phyloP scores from a whole-genome alignment of 2,329 filamentous ascomycete genomes.

The Arthrobotrys entomopaga region DNA sequence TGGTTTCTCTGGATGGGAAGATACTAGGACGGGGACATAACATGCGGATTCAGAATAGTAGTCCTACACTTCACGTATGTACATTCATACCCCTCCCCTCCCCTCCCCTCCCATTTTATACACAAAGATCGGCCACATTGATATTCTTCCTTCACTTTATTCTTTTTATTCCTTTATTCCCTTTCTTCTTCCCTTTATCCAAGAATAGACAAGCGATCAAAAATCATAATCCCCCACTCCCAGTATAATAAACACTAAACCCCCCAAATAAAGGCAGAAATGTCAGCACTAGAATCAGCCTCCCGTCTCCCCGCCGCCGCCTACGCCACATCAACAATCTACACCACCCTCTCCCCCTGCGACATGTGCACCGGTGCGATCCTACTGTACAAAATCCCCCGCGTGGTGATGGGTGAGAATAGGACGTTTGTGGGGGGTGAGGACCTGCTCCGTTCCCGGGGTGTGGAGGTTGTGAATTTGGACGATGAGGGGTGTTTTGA shows the following conservation, averaged over 20 bases:
- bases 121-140: too few species aligned
- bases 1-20: conserved; percentile 75
- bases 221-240: too few species aligned
- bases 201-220: too few species aligned
- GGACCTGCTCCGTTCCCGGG: conserved; percentile 73
- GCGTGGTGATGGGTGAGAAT: conserved; percentile 82
- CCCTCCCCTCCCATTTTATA: neutral
- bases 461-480: conserved; percentile 78
- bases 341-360: conserved; percentile 81
- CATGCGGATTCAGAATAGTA: conserved; percentile 77
- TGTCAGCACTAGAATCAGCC: conserved; percentile 77
- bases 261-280: conserved; percentile 71
- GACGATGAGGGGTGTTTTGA: conserved; percentile 73
- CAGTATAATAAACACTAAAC: too few species aligned
- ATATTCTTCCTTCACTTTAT: too few species aligned
- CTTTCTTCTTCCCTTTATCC: too few species aligned
- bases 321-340: conserved; percentile 81
- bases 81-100: neutral
- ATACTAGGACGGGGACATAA: conserved; percentile 79
- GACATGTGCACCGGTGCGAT: conserved; percentile 85
- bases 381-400: conserved; percentile 76
- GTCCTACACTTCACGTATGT: conserved; percentile 76
- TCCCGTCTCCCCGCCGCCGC: conserved; percentile 75
- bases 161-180: too few species aligned
- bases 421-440: conserved; percentile 79